Evolutionary conservation across 139 green algal species (phyloP), one percentile per base, ranked within the genome.

Genomic region (Medakamo hakoo): DNA sequence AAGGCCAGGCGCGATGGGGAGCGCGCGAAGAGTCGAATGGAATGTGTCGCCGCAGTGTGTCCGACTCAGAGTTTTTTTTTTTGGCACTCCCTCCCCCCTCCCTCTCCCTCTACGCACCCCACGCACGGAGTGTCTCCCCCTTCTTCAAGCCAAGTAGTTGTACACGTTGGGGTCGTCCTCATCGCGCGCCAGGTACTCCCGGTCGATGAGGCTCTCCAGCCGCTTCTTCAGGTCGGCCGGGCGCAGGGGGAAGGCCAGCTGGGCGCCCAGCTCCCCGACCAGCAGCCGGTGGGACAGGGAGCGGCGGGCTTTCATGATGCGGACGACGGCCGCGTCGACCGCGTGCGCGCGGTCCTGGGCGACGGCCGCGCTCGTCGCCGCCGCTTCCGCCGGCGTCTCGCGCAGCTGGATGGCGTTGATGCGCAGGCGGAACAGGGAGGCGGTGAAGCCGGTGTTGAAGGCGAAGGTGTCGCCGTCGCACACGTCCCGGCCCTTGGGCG

Each of bases 231-330:
- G 81, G 64, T 98, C 93, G 0, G 75, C 49, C 31, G 57, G 60
- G 27, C 73, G 71, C 22, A 97, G 80, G n/a, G 87, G 84, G 70
- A 99, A 99, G 68, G 90, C 89, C 57, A 99, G 78, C 84, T 98
- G 90, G 24, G 78, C 66, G 68, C 93, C 73, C 25, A 96, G 82
- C 76, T 99, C 92, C 20, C 70, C 70, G 30, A 97, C 82, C 48
- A 99, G 80, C 72, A 97, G 79, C 74, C 88, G 91, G 81, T 99
- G 93, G 30, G 63, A 76, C 23, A 98, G 80, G 52, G 79, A 81
- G 71, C 95, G 95, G 57, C 93, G 78, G 55, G 85, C 94, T 82
- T 99, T 99, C 93, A 99, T 97, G 63, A 97, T 88, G n/a, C 92
- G 83, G 64, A 97, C 90, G 18, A 97, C 86, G 20, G 91, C 91